phyloP scores from a whole-genome alignment of 176 grass and related monocot species.

The Triticum turgidum region DNA sequence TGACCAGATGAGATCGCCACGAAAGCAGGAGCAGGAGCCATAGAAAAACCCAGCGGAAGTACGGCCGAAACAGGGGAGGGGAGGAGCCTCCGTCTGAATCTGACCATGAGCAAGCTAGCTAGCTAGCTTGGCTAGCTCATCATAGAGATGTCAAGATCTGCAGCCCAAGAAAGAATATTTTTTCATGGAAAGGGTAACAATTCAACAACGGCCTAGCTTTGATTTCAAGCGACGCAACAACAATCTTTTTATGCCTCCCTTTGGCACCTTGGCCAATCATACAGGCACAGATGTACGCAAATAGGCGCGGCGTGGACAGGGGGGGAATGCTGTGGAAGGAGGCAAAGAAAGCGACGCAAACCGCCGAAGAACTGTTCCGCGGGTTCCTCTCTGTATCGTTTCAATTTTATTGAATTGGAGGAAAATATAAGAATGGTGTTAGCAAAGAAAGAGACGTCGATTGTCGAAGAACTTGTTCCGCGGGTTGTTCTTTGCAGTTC shows the following conservation, averaged over 20 bases:
- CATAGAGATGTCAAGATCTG: conserved; percentile 8
- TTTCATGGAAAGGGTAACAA: neutral
- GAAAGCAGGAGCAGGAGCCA: conserved; percentile 26
- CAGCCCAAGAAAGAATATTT: neutral
- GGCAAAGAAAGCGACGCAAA: neutral
- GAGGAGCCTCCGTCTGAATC: conserved; percentile 9
- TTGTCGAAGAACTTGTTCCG: neutral
- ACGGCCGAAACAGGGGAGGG: neutral
- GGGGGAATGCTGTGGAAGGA: neutral
- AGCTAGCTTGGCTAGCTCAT: neutral
- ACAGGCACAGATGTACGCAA: neutral
- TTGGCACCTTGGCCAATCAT: conserved; percentile 26
- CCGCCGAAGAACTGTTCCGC: neutral
- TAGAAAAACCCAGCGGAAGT: conserved; percentile 18
- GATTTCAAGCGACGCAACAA: conserved; percentile 34
- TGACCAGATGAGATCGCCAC: conserved; percentile 39
- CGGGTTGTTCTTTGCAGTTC: neutral
- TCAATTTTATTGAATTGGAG: neutral
- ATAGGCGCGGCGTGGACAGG: neutral
- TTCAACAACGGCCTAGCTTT: conserved; percentile 30
- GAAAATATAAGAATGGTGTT: no score
- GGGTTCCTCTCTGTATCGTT: neutral
- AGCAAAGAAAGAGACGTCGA: neutral
- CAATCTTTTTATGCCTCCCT: neutral
- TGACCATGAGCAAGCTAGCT: conserved; percentile 6